These are phyloP conservation scores for Adansonia gregorii DNA, from an alignment of 441 rosid genomes.

Conservation along the genomic window DNA sequence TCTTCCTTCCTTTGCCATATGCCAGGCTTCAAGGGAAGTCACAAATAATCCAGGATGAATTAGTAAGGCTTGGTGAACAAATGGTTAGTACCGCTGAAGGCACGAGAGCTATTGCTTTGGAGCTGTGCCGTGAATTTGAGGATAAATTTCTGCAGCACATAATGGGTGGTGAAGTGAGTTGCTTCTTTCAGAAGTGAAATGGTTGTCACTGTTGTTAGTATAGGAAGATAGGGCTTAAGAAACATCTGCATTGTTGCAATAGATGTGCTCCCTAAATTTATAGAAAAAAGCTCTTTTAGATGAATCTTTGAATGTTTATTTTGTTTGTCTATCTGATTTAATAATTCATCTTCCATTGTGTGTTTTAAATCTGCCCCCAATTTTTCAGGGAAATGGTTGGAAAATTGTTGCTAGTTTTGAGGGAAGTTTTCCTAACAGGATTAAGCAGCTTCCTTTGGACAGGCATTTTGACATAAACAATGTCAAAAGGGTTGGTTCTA, in stretches of 20 bases:
- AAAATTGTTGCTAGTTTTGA: slow-evolving; percentile 96
- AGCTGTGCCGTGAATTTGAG: slow-evolving; percentile 97
- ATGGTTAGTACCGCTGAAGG: slow-evolving; percentile 87
- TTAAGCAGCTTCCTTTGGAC: slow-evolving; percentile 95
- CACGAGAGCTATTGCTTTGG: slow-evolving; percentile 91
- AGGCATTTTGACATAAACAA: slow-evolving; percentile 86
- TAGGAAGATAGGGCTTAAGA: slow-evolving; percentile 5
- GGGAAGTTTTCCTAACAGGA: slow-evolving; percentile 86
- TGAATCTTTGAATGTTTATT: background rate
- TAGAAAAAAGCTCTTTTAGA: background rate
- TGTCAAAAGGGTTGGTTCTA: slow-evolving; percentile 76
- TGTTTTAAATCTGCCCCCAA: slow-evolving; percentile 6
- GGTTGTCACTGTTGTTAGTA: background rate
- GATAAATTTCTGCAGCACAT: slow-evolving; percentile 90
- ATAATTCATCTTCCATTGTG: slow-evolving; percentile 11
- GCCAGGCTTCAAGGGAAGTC: slow-evolving; percentile 91
- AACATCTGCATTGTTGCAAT: background rate
- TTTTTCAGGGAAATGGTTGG: slow-evolving; percentile 91
- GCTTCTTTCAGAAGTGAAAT: slow-evolving; percentile 23
- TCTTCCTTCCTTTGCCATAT: background rate
- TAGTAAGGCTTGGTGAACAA: slow-evolving; percentile 84
- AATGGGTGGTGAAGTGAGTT: slow-evolving; percentile 84
- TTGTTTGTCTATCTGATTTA: slow-evolving; percentile 2
- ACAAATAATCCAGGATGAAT: slow-evolving; percentile 80
- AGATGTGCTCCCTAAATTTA: background rate